These are phyloP conservation scores for Capsicum rhomboideum DNA, from an alignment of 257 asterid species.

Conservation along the genomic window DNA sequence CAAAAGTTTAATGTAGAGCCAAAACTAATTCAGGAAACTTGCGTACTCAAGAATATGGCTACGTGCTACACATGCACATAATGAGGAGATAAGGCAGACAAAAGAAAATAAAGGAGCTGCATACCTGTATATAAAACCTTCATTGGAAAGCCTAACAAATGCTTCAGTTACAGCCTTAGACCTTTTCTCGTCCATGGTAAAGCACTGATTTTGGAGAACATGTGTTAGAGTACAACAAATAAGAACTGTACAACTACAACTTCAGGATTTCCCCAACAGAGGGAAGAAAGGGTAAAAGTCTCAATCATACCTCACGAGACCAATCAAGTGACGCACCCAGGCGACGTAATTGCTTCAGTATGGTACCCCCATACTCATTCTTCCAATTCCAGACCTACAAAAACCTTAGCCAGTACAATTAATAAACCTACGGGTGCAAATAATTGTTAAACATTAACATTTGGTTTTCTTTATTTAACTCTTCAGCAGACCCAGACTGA, in stretches of 20 bases:
- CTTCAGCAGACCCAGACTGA: background rate
- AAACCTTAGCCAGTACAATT: background rate
- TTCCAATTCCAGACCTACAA: conserved; percentile 92
- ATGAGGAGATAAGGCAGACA: too few relatives aligned
- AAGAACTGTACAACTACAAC: background rate
- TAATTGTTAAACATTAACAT: background rate
- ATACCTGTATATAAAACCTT: conserved; percentile 82
- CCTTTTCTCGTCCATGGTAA: conserved; percentile 87
- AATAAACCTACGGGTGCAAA: background rate
- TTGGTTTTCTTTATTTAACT: background rate
- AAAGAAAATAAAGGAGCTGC: background rate
- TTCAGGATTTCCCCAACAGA: background rate
- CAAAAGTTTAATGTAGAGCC: background rate
- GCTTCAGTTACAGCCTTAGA: conserved; percentile 89
- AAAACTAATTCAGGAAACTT: background rate
- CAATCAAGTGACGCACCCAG: conserved; percentile 85
- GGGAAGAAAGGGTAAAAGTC: background rate
- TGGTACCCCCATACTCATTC: conserved; percentile 75
- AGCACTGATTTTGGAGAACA: conserved; percentile 36
- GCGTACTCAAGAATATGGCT: background rate
- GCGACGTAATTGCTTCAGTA: conserved; percentile 68
- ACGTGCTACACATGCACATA: too few relatives aligned
- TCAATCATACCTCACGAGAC: conserved; percentile 78
- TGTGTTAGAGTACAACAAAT: background rate
- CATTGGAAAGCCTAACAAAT: conserved; percentile 68